These are phyloP conservation scores for Cymbopogon flexuosus DNA, from an alignment of 202 grass and related monocot genomes.

Conservation along the genomic window DNA sequence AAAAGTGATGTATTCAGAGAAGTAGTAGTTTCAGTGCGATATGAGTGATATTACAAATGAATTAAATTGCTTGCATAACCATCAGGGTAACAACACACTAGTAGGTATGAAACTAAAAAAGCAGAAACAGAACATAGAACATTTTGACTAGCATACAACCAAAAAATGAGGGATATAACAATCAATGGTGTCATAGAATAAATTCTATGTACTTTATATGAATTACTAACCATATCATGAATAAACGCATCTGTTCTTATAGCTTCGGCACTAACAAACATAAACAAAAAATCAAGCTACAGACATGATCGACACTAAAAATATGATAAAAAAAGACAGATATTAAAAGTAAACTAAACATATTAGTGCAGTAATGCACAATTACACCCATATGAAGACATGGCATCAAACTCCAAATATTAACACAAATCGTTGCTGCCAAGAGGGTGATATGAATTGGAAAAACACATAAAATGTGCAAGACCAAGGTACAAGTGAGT, in stretches of 20 bases:
- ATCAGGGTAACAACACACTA: neutral
- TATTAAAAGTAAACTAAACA: neutral
- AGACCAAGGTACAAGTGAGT: neutral
- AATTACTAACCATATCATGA: neutral
- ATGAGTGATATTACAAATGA: neutral
- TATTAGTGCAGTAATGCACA: neutral
- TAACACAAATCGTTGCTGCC: neutral
- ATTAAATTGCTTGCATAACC: neutral
- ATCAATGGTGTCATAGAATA: neutral
- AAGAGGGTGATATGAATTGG: constrained; percentile 4
- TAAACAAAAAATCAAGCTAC: neutral
- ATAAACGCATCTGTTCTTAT: neutral
- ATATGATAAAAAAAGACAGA: neutral
- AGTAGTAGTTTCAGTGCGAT: neutral
- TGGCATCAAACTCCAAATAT: neutral
- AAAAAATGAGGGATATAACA: neutral
- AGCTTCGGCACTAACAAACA: neutral
- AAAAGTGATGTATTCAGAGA: neutral
- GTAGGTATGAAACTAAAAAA: neutral
- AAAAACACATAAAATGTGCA: neutral
- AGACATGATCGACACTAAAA: neutral
- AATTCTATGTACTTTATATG: neutral
- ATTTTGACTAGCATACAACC: constrained; percentile 9
- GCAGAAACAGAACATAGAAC: neutral
- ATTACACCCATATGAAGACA: neutral